Evolutionary conservation across 192 early-diverging fungal species (phyloP).

Genomic region (Chytriomyces sp.): DNA sequence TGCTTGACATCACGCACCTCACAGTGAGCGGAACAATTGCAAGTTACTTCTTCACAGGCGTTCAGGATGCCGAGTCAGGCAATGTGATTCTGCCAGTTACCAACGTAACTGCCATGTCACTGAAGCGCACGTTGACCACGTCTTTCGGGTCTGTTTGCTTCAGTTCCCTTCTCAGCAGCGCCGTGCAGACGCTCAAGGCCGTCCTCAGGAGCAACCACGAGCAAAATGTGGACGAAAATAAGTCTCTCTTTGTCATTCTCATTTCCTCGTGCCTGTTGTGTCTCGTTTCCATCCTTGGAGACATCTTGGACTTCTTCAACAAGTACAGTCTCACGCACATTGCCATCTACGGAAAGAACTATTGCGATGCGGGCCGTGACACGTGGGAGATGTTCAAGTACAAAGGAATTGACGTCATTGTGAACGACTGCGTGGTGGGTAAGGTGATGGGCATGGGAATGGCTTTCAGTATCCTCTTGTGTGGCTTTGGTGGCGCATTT

Average conservation of each 20-base stretch:
- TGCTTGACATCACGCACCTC: slow-evolving; percentile 69
- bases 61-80: slow-evolving; percentile 40
- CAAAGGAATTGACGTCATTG: slow-evolving; percentile 56
- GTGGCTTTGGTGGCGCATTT: slow-evolving; percentile 59
- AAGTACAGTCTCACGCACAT: slow-evolving; percentile 90
- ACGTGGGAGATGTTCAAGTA: slow-evolving; percentile 83
- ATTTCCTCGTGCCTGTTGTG: slow-evolving; percentile 73
- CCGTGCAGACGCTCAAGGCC: slow-evolving; percentile 69
- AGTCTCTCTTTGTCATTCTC: slow-evolving; percentile 51
- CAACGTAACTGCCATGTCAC: slow-evolving; percentile 61
- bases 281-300: slow-evolving; percentile 74
- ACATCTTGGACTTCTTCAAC: slow-evolving; percentile 69
- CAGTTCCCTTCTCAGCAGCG: slow-evolving; percentile 60
- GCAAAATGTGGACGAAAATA: slow-evolving; percentile 28
- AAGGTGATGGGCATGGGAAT: slow-evolving; percentile 84
- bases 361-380: slow-evolving; percentile 59
- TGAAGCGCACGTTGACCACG: slow-evolving; percentile 74
- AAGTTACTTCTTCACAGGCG: slow-evolving; percentile 78
- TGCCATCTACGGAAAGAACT: slow-evolving; percentile 54
- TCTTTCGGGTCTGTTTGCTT: slow-evolving; percentile 81
- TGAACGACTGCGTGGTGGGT: slow-evolving; percentile 86
- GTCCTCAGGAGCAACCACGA: slow-evolving; percentile 49
- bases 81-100: slow-evolving; percentile 52
- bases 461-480: slow-evolving; percentile 58
- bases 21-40: slow-evolving; percentile 76